These are phyloP conservation scores for Volvox carteri DNA, from an alignment of 163 green algal genomes.

Conservation along the genomic window DNA sequence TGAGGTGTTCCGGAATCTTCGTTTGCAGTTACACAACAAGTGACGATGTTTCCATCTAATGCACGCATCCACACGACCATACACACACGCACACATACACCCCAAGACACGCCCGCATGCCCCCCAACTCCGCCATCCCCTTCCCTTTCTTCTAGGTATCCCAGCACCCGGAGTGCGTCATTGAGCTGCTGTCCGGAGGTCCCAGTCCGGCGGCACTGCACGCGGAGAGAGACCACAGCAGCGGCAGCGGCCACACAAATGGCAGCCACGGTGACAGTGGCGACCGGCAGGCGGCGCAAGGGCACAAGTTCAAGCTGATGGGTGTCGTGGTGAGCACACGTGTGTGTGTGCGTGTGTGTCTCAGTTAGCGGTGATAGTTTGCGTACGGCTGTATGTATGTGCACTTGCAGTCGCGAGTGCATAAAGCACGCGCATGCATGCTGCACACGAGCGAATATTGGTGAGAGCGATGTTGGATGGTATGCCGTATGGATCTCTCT, in stretches of 20 bases:
- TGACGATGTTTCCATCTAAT: background rate
- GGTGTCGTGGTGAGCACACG: constrained; percentile 20
- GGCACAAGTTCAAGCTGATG: constrained; percentile 33
- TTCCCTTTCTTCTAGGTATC: too few species aligned
- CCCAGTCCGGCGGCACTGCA: background rate
- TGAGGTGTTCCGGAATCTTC: background rate
- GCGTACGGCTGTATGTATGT: background rate
- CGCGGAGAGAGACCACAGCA: background rate
- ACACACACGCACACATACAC: background rate
- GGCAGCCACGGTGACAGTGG: background rate
- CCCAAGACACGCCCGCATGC: too few species aligned
- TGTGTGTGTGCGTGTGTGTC: background rate
- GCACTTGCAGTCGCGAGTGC: background rate
- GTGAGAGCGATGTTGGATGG: background rate
- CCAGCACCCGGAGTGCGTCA: background rate
- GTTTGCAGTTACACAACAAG: background rate
- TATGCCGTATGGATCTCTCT: background rate
- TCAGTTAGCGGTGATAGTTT: background rate
- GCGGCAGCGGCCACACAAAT: too few species aligned
- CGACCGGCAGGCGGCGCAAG: background rate
- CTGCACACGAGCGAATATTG: background rate
- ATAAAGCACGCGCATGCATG: background rate
- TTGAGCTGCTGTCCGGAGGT: background rate
- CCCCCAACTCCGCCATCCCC: too few species aligned
- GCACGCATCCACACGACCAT: background rate